phyloP scores from a whole-genome alignment of 441 rosid species.

The Gossypium aridum region DNA sequence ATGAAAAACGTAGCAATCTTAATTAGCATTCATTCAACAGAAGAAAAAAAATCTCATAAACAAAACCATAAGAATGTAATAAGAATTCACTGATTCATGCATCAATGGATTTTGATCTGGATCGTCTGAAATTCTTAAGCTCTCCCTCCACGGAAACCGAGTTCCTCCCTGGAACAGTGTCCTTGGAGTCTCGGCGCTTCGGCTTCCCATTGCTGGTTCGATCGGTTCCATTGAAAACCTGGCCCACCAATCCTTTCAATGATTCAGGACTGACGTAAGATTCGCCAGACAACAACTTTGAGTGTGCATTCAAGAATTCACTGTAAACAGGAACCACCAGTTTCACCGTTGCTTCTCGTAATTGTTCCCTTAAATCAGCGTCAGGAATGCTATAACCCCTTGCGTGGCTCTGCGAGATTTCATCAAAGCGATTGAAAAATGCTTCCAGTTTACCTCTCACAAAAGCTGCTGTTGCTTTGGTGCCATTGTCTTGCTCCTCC shows the following conservation, averaged over 20 bases:
- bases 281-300: slow-evolving; percentile 14
- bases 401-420: slow-evolving; percentile 31
- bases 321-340: slow-evolving; percentile 34
- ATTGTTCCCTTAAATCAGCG: slow-evolving; percentile 44
- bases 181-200: slow-evolving; percentile 29
- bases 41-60: not conserved
- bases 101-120: slow-evolving; percentile 20
- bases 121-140: slow-evolving; percentile 18
- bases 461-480: not conserved
- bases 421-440: slow-evolving; percentile 38
- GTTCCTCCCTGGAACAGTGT: slow-evolving; percentile 3
- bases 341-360: slow-evolving; percentile 39
- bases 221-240: slow-evolving; percentile 25
- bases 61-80: not conserved
- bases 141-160: slow-evolving; percentile 20
- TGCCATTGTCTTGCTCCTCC: not conserved
- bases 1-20: not conserved
- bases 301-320: slow-evolving; percentile 25
- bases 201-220: slow-evolving; percentile 15
- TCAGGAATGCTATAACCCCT: slow-evolving; percentile 37
- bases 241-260: slow-evolving; percentile 20
- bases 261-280: slow-evolving; percentile 27
- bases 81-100: not conserved
- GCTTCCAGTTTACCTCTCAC: slow-evolving; percentile 30
- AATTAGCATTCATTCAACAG: not conserved